These are phyloP conservation scores for Aspergillus sp. DNA, from an alignment of 2,329 filamentous ascomycete species.

Conservation along the genomic window DNA sequence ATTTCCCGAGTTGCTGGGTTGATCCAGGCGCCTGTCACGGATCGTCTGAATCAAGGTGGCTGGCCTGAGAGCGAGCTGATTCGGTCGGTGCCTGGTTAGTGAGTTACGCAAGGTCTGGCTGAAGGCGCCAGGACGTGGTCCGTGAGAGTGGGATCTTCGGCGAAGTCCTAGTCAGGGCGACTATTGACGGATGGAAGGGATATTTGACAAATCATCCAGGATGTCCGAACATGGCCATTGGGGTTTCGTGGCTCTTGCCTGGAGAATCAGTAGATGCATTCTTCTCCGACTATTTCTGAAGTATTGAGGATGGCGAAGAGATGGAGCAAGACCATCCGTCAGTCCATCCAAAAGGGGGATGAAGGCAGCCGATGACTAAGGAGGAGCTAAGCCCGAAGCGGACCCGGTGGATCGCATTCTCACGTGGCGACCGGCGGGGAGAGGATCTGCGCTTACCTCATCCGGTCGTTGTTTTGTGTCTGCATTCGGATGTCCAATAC, in stretches of 20 bases:
- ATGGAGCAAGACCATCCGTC: background rate
- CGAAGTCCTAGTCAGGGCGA: constrained; percentile 8
- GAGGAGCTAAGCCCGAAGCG: too few species aligned
- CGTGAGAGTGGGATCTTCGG: constrained; percentile 9
- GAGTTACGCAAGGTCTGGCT: too few species aligned
- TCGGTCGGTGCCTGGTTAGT: too few species aligned
- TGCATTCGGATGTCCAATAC: background rate
- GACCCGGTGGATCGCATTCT: background rate
- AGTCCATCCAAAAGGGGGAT: background rate
- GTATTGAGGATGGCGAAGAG: background rate
- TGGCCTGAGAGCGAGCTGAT: background rate
- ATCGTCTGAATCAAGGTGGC: background rate
- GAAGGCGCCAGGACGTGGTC: constrained; percentile 2
- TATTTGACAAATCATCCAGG: background rate
- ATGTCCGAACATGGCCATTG: background rate
- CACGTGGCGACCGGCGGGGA: background rate
- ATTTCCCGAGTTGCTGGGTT: background rate
- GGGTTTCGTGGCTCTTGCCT: background rate
- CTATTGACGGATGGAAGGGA: background rate
- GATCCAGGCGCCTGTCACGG: background rate
- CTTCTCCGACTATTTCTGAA: background rate
- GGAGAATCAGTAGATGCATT: background rate
- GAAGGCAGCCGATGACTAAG: too few species aligned
- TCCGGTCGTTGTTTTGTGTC: too few species aligned
- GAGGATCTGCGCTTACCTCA: background rate